Conservation (phyloP, 2,329 filamentous ascomycete species). For the Penicillium aurantiogriseum region DNA sequence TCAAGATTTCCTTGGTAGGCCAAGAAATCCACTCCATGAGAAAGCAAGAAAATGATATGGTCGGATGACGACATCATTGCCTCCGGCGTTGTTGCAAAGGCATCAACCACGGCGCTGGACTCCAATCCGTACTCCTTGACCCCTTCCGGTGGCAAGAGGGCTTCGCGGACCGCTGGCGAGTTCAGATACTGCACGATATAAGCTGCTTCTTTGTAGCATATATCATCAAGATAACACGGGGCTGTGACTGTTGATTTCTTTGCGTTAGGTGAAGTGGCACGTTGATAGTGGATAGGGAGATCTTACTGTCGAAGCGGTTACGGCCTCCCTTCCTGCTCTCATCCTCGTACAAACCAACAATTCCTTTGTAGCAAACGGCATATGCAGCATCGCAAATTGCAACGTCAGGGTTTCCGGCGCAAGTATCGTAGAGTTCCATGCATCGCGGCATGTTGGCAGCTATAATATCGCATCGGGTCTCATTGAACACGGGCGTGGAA, state of each 20-base stretch:
- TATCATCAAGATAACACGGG: slow-evolving; percentile 17
- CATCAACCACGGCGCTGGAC: slow-evolving; percentile 5
- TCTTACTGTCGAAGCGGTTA: slow-evolving; percentile 27
- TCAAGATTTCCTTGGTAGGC: slow-evolving; percentile 29
- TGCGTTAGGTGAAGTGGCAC: background rate
- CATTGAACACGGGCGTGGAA: slow-evolving; percentile 44
- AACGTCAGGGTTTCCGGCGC: slow-evolving; percentile 22
- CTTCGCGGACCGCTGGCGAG: slow-evolving; percentile 15
- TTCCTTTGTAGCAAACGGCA: slow-evolving; percentile 16
- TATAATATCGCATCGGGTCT: slow-evolving; percentile 49
- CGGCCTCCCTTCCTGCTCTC: slow-evolving; percentile 22
- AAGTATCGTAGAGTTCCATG: slow-evolving; percentile 42
- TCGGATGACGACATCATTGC: slow-evolving; percentile 10
- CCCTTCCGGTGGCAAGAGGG: slow-evolving; percentile 14
- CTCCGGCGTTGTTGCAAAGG: slow-evolving; percentile 17
- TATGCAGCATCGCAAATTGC: slow-evolving; percentile 20
- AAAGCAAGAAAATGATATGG: slow-evolving; percentile 14
- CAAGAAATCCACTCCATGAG: slow-evolving; percentile 20
- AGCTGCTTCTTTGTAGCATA: slow-evolving; percentile 21
- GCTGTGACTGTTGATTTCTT: slow-evolving; percentile 18
- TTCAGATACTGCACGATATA: slow-evolving; percentile 25
- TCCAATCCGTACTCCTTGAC: slow-evolving; percentile 11
- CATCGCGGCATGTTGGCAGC: slow-evolving; percentile 48
- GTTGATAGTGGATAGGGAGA: too few species aligned
- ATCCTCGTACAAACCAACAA: slow-evolving; percentile 20